Evolutionary conservation across 1,139 yeast species (phyloP).

Genomic region (Nadsonia commutata): DNA sequence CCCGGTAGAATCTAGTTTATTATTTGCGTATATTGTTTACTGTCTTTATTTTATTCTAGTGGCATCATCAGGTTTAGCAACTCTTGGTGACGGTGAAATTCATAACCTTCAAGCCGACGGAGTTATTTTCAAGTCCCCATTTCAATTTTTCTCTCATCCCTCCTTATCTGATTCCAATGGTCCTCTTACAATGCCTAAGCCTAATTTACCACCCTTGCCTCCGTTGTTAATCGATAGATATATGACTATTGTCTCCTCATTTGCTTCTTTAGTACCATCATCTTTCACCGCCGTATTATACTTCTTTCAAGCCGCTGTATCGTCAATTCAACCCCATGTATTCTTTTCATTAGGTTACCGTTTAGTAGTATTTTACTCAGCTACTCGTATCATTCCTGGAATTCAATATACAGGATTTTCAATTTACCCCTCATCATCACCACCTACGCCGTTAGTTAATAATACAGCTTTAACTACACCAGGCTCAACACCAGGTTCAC

Average conservation of each 20-base stretch:
- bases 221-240: conserved; percentile 25
- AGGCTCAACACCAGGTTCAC: conserved; percentile 1
- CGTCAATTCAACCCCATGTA: conserved; percentile 70
- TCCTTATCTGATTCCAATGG: not conserved
- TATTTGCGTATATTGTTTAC: conserved; percentile 83
- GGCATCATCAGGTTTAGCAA: too few species aligned
- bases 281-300: conserved; percentile 49
- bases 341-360: conserved; percentile 71
- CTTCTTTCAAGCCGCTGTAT: conserved; percentile 51
- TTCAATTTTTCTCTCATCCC: not conserved
- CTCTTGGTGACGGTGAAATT: too few species aligned
- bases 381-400: conserved; percentile 77
- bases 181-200: not conserved
- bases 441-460: conserved; percentile 4
- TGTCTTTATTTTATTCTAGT: conserved; percentile 76
- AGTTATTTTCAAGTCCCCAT: not conserved
- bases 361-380: conserved; percentile 78
- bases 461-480: conserved; percentile 1
- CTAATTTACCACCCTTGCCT: conserved; percentile 21
- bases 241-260: conserved; percentile 27
- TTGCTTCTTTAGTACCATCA: conserved; percentile 31
- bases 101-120: too few species aligned
- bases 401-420: conserved; percentile 10
- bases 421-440: not conserved
- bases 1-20: conserved; percentile 72